phyloP scores from a whole-genome alignment of 768 basidiomycete species.

The Postia placenta region DNA sequence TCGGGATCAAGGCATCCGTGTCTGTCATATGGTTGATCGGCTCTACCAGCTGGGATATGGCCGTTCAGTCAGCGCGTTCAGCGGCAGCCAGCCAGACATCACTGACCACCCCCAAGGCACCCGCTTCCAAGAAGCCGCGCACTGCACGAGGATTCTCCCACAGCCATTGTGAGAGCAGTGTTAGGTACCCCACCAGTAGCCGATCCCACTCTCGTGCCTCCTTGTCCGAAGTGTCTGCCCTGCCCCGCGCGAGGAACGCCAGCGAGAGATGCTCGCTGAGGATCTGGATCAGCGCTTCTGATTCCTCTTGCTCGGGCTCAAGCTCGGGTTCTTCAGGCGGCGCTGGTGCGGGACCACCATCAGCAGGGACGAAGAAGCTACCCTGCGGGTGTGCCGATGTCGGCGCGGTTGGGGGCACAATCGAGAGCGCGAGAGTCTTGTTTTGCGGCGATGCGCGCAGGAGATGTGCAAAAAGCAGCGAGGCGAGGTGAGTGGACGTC shows the following conservation, averaged over 20 bases:
- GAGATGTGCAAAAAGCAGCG: conserved; percentile 75
- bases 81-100: conserved; percentile 25
- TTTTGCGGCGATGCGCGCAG: conserved; percentile 60
- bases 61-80: background rate
- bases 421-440: conserved; percentile 57
- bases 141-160: conserved; percentile 94
- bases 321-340: conserved; percentile 27
- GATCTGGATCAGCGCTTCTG: conserved; percentile 74
- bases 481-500: conserved; percentile 66
- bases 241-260: conserved; percentile 69
- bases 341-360: conserved; percentile 34
- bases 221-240: conserved; percentile 57
- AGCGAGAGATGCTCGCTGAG: conserved; percentile 88
- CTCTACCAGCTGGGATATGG: conserved; percentile 69
- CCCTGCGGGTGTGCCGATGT: conserved; percentile 25
- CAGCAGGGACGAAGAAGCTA: conserved; percentile 74
- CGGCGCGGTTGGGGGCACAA: conserved; percentile 44
- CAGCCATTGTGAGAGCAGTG: conserved; percentile 84
- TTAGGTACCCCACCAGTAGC: conserved; percentile 79
- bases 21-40: conserved; percentile 90
- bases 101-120: conserved; percentile 85
- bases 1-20: conserved; percentile 80
- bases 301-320: conserved; percentile 40
- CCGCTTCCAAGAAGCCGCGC: conserved; percentile 83
- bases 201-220: conserved; percentile 89